Base-by-base conservation (phyloP, 2,329 filamentous ascomycete genomes). In the Magnaporthales sp. region DNA sequence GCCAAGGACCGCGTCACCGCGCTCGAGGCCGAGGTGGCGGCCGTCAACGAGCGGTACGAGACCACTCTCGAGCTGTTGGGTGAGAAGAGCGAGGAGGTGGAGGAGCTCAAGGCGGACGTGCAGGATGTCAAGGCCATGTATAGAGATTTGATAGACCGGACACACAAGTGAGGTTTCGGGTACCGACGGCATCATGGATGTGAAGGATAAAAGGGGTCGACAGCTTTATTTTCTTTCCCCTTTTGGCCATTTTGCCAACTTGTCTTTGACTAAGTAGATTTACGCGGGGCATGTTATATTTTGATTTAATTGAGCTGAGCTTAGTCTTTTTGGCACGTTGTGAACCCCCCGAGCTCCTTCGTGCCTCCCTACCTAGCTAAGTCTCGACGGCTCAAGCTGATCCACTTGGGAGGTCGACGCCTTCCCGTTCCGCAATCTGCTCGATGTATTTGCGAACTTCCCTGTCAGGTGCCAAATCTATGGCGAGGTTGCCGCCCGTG, bases 61-160 rank as follows among this genome's bases (percentile, higher is more conserved):
- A 95, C 93, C 15, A 96, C 92, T 68, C 81, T 99, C 66, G 93
- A 98, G 80, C 89, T 98, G 87, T 80, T 99, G 67, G 95, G 95
- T 1, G 95, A 99, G 84, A 97, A 97, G 85, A 97, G 92, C 77
- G 95, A 99, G 81, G 81, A 90, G 74, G 93, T 97, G 2, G 93
- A 97, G 74, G 95, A 99, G 81, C 80, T 99, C 71, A 88, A 84
- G 76, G 89, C 91, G 13, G 95, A 98, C 81, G 91, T 99, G 66
- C 83, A 88, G 70, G 95, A 99, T 81, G 84, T 99, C 76, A 99
- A 99, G 82, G 90, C 89, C 74, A 97, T 99, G 84, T 98, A 98
- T 80, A 87, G 92, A 70, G 94, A 98, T 75, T 79, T 99, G 76
- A 91, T 96, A 63, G 91, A 96, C 79, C 87, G 89, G 74, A 94